Conservation (phyloP, 176 grass and related monocot species). For the Triticum aestivum region DNA sequence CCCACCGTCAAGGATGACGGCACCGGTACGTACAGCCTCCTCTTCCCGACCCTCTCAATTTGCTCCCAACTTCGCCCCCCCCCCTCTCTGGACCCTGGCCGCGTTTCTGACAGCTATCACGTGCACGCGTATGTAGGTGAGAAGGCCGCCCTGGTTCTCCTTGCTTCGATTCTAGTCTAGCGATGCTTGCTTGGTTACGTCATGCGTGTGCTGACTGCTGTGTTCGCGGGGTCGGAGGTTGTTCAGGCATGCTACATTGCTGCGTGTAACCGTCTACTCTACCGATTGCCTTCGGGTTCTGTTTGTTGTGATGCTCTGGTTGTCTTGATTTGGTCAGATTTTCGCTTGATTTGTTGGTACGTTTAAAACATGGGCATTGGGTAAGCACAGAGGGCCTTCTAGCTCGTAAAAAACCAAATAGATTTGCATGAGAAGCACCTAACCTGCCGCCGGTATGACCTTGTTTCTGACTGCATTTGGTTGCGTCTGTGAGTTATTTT, state of each 20-base stretch:
- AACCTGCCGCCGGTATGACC: neutral
- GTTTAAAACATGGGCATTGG: neutral
- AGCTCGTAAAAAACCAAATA: neutral
- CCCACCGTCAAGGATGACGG: neutral
- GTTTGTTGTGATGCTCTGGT: neutral
- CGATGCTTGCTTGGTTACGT: no score
- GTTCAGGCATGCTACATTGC: neutral
- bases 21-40: neutral
- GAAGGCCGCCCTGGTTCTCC: neutral
- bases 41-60: neutral
- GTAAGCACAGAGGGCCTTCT: neutral
- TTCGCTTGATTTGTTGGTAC: neutral
- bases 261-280: neutral
- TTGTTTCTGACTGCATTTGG: neutral
- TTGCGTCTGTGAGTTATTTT: neutral
- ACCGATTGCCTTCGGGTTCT: neutral
- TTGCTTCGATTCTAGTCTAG: neutral
- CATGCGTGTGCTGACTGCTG: neutral
- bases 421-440: neutral
- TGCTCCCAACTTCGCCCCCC: neutral
- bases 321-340: neutral
- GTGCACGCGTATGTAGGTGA: neutral
- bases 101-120: neutral
- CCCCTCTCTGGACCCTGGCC: neutral
- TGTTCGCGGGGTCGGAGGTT: neutral